These are phyloP conservation scores for Macrotyloma uniflorum DNA, from an alignment of 306 rosid genomes.

Conservation along the genomic window DNA sequence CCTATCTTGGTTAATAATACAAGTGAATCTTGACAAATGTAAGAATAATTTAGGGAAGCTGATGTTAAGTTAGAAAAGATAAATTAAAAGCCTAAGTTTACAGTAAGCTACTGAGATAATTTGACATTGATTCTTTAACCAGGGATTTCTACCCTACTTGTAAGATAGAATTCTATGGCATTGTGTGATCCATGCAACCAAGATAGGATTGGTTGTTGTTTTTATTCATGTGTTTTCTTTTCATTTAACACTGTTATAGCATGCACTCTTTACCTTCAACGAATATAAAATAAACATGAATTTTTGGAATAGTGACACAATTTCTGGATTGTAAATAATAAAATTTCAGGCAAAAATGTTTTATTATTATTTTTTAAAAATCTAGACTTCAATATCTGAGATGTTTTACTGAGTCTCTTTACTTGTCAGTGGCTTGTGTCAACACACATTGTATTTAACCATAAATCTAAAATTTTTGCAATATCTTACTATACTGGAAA, in stretches of 20 bases:
- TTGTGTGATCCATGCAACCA: neutral
- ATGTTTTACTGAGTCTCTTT: neutral
- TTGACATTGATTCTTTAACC: slow-evolving; percentile 4
- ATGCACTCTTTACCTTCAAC: slow-evolving; percentile 18
- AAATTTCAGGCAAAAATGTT: neutral
- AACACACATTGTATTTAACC: neutral
- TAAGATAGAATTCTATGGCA: neutral
- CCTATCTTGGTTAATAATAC: neutral
- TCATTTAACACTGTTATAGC: neutral
- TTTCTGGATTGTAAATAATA: slow-evolving; percentile 25
- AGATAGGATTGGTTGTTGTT: neutral
- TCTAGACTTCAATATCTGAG: neutral
- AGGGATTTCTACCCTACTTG: neutral
- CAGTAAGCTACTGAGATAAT: neutral
- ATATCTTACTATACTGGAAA: slow-evolving; percentile 7
- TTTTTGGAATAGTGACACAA: slow-evolving; percentile 1
- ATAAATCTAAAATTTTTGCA: slow-evolving; percentile 13
- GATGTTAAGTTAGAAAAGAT: neutral
- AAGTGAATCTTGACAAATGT: neutral
- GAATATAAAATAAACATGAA: neutral
- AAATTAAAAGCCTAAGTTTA: neutral
- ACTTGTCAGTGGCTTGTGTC: neutral
- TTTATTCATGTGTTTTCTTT: neutral
- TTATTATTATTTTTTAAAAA: neutral
- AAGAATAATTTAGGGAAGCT: slow-evolving; percentile 7